These are phyloP conservation scores for Arthrobotrys pseudoclavata DNA, from an alignment of 2,329 filamentous ascomycete species.

Conservation along the genomic window DNA sequence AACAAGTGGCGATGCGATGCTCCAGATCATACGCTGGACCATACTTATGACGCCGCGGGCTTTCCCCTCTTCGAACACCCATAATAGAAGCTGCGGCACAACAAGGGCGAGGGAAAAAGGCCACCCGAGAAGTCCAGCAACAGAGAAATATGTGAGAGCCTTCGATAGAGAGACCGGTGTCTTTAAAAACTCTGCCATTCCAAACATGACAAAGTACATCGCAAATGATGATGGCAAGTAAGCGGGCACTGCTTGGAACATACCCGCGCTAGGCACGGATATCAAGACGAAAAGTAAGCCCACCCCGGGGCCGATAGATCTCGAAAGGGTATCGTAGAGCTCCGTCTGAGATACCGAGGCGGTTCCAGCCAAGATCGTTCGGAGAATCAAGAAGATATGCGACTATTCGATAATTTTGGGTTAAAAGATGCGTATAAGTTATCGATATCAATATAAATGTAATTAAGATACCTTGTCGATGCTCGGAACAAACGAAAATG, in stretches of 20 bases:
- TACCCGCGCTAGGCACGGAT: constrained; percentile 84
- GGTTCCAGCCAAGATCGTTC: constrained; percentile 78
- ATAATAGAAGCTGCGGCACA: constrained; percentile 70
- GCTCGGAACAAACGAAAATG: constrained; percentile 58
- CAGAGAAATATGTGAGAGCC: constrained; percentile 91
- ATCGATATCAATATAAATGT: neutral
- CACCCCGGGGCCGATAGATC: constrained; percentile 83
- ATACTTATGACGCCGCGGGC: neutral
- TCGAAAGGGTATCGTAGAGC: constrained; percentile 82
- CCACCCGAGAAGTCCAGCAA: constrained; percentile 90
- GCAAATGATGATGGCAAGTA: constrained; percentile 95
- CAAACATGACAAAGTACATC: constrained; percentile 93
- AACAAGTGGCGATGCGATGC: constrained; percentile 69
- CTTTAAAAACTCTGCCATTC: constrained; percentile 83
- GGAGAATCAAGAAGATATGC: constrained; percentile 85
- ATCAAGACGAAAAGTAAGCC: constrained; percentile 86
- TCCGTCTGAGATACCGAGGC: constrained; percentile 87
- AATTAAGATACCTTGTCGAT: constrained; percentile 40
- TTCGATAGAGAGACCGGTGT: constrained; percentile 64
- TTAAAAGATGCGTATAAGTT: neutral
- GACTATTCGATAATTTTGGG: constrained; percentile 47
- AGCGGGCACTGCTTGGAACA: constrained; percentile 89
- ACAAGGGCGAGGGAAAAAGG: constrained; percentile 89
- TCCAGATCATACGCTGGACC: neutral
- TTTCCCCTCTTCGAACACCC: neutral